Percentiles rank a stretch among this genome's conserved stretches.
These are phyloP conservation scores for Botrytis sinoallii DNA, from an alignment of 2,329 filamentous ascomycete species.

Conservation along the genomic window DNA sequence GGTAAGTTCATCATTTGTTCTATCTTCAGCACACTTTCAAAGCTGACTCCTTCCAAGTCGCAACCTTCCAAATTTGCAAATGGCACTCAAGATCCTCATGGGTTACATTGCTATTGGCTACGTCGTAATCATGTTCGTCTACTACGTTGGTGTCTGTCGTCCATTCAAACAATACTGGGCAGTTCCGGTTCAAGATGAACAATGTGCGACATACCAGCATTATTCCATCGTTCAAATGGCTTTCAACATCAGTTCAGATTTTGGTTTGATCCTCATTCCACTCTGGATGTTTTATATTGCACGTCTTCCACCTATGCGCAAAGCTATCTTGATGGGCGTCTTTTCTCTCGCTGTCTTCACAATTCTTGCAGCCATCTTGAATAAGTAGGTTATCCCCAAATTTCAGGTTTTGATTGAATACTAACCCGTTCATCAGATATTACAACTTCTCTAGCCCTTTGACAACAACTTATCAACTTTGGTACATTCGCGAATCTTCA, in stretches of 20 bases:
- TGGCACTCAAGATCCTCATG: constrained; percentile 47
- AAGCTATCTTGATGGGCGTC: constrained; percentile 43
- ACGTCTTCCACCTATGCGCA: constrained; percentile 42
- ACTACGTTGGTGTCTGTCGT: constrained; percentile 46
- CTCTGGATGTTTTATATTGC: constrained; percentile 42
- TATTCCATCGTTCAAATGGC: constrained; percentile 56
- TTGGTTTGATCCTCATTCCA: constrained; percentile 55
- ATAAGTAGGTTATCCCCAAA: constrained; percentile 39
- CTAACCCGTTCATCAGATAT: constrained; percentile 20
- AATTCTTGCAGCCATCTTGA: constrained; percentile 50
- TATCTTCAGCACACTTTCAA: neutral
- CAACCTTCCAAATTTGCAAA: constrained; percentile 21
- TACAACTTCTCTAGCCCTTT: constrained; percentile 36
- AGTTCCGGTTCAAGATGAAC: constrained; percentile 45
- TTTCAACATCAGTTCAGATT: constrained; percentile 57
- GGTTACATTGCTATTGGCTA: constrained; percentile 48
- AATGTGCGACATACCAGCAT: constrained; percentile 52
- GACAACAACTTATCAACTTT: constrained; percentile 38
- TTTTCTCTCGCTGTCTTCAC: constrained; percentile 52
- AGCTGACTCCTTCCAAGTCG: constrained; percentile 18
- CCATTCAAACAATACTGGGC: constrained; percentile 57
- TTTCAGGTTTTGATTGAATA: neutral
- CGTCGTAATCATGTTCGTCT: constrained; percentile 35
- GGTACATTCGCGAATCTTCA: constrained; percentile 52
- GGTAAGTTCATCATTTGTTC: constrained; percentile 20